These are phyloP conservation scores for Astragalus glycyphyllos DNA, from an alignment of 306 rosid species.

Conservation along the genomic window DNA sequence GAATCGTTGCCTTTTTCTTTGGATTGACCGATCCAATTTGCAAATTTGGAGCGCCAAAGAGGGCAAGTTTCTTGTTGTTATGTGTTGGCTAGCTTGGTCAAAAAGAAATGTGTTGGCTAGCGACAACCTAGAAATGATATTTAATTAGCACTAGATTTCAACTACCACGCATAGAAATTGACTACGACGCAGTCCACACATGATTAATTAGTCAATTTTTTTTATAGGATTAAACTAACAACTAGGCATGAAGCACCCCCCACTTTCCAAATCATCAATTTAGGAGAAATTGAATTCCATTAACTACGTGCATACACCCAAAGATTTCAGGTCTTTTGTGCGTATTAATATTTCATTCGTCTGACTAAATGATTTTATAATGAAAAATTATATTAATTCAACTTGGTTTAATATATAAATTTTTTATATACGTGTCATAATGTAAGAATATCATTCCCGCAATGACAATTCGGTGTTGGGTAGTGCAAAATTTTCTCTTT, in stretches of 20 bases:
- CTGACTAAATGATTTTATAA: too few relatives aligned
- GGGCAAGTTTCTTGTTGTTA: slow-evolving; percentile 27
- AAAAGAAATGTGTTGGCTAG: slow-evolving; percentile 2
- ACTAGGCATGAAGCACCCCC: slow-evolving; percentile 22
- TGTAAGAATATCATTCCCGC: too few relatives aligned
- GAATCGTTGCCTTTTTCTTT: neutral
- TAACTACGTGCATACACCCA: too few relatives aligned
- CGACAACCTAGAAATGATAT: neutral
- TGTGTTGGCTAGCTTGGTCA: neutral
- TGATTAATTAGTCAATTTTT: neutral
- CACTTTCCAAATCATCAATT: neutral
- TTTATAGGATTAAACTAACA: slow-evolving; percentile 5
- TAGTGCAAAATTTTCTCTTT: too few relatives aligned
- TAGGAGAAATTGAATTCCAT: too few relatives aligned
- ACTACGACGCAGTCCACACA: neutral
- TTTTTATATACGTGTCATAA: too few relatives aligned
- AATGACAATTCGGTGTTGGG: too few relatives aligned
- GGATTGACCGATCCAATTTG: slow-evolving; percentile 19
- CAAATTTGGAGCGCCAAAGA: slow-evolving; percentile 9
- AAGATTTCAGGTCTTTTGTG: too few relatives aligned
- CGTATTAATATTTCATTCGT: too few relatives aligned
- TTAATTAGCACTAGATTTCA: neutral
- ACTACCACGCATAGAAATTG: slow-evolving; percentile 8
- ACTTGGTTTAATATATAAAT: too few relatives aligned
- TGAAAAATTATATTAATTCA: too few relatives aligned